phyloP scores from a whole-genome alignment of 345 rosid species.

The Noccaea caerulescens region DNA sequence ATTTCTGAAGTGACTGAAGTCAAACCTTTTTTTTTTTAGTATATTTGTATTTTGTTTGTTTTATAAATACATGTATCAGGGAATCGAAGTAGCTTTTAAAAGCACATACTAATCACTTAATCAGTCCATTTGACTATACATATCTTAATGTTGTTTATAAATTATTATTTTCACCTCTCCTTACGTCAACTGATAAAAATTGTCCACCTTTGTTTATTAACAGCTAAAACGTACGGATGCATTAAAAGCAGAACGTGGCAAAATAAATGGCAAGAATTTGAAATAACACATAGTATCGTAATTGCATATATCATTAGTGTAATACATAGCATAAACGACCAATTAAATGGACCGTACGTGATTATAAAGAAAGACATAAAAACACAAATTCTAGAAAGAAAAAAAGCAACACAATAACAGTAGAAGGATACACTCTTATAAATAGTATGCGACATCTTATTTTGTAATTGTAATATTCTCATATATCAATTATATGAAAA shows the following conservation, averaged over 20 bases:
- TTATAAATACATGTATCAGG: no score
- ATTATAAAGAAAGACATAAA: constrained; percentile 13
- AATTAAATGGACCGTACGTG: constrained; percentile 23
- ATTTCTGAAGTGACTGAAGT: not conserved
- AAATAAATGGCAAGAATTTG: constrained; percentile 3
- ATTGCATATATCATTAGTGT: constrained; percentile 22
- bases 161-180: not conserved
- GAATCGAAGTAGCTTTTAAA: not conserved
- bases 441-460: constrained; percentile 25
- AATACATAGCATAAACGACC: constrained; percentile 29
- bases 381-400: constrained; percentile 16
- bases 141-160: not conserved
- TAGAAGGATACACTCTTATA: constrained; percentile 24
- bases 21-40: no score
- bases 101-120: not conserved
- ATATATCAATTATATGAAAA: constrained; percentile 11
- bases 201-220: not conserved
- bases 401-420: not conserved
- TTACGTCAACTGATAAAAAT: constrained; percentile 2
- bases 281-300: constrained; percentile 20
- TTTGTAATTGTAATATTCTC: constrained; percentile 7
- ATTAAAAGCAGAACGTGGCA: constrained; percentile 14
- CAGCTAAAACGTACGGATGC: constrained; percentile 1
- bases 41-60: no score
- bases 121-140: no score